phyloP scores from a whole-genome alignment of 371 early-diverging fungal species.

The Apophysomyces sp. region DNA sequence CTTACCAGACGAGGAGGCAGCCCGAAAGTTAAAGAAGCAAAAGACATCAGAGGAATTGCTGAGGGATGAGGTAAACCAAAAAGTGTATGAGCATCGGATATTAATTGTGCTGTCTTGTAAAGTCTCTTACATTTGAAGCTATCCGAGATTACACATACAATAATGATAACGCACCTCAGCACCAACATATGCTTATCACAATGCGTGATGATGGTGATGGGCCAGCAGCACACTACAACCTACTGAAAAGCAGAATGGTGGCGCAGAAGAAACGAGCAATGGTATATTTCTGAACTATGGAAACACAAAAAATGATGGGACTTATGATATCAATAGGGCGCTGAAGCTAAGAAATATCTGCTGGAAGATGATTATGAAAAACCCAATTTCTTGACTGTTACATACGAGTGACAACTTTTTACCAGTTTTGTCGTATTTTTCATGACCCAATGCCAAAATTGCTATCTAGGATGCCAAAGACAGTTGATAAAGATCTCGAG shows the following conservation, averaged over 20 bases:
- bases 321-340: conserved; percentile 14
- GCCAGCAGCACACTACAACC: conserved; percentile 22
- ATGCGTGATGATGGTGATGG: conserved; percentile 29
- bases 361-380: conserved; percentile 40
- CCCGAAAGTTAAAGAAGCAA: conserved; percentile 30
- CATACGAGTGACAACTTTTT: conserved; percentile 3
- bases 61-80: conserved; percentile 7
- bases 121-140: conserved; percentile 37
- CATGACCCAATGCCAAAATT: no score
- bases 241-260: conserved; percentile 39
- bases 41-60: conserved; percentile 20
- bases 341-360: conserved; percentile 11
- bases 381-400: conserved; percentile 34
- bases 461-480: no score
- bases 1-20: conserved; percentile 41
- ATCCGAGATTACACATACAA: conserved; percentile 43
- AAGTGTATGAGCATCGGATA: background rate
- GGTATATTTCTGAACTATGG: conserved; percentile 13
- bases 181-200: conserved; percentile 29
- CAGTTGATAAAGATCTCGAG: no score
- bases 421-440: no score
- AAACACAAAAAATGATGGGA: background rate
- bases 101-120: background rate
- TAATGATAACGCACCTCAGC: conserved; percentile 29
- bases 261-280: conserved; percentile 43